These are phyloP conservation scores for Leucosporidium scottii DNA, from an alignment of 768 basidiomycete genomes.

Conservation along the genomic window DNA sequence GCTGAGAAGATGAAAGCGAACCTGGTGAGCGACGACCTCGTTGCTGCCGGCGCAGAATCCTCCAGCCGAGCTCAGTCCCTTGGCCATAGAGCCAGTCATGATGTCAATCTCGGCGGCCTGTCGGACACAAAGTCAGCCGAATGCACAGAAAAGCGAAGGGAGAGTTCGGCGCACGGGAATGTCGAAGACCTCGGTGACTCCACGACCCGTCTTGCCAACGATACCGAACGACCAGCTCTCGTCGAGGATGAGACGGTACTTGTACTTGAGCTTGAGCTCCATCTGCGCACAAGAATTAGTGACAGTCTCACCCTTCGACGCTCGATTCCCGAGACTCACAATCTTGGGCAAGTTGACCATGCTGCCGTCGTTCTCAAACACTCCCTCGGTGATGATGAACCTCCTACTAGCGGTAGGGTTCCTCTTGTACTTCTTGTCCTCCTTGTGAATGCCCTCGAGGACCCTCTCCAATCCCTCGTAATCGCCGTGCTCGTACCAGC, in stretches of 20 bases:
- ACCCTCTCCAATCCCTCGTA: constrained; percentile 83
- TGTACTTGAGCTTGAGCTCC: constrained; percentile 89
- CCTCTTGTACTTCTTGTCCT: constrained; percentile 70
- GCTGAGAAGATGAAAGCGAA: constrained; percentile 36
- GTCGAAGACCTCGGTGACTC: constrained; percentile 88
- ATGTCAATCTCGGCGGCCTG: constrained; percentile 87
- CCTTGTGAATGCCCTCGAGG: constrained; percentile 73
- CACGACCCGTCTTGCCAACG: constrained; percentile 86
- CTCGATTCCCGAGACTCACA: constrained; percentile 53
- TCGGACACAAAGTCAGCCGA: not conserved
- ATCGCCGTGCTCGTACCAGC: constrained; percentile 97
- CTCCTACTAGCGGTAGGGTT: constrained; percentile 65
- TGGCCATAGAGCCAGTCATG: constrained; percentile 83
- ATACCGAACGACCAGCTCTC: constrained; percentile 90
- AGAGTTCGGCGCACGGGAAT: constrained; percentile 59
- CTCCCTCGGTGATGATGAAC: constrained; percentile 94
- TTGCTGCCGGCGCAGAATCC: constrained; percentile 91
- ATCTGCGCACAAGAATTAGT: constrained; percentile 50
- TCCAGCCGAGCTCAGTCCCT: constrained; percentile 70
- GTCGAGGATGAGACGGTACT: constrained; percentile 89
- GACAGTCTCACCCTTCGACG: not conserved
- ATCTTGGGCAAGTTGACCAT: constrained; percentile 89
- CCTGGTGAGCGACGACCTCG: constrained; percentile 81
- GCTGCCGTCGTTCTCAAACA: constrained; percentile 88
- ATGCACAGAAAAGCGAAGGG: not conserved